Conservation (phyloP, 192 early-diverging fungal species). For the Radiomyces spectabilis region DNA sequence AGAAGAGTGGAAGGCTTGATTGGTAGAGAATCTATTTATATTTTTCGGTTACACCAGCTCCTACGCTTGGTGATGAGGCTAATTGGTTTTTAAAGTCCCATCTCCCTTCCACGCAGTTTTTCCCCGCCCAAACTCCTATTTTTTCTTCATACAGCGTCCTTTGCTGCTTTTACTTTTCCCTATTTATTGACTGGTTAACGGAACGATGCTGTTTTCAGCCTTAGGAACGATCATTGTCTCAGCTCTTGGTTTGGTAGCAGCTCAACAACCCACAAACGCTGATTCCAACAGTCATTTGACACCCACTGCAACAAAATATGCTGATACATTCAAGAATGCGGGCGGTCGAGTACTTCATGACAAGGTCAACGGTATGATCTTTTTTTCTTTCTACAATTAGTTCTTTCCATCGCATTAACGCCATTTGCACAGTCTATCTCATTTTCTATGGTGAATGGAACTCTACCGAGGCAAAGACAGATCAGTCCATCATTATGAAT, state of each 20-base stretch:
- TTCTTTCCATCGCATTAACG: neutral
- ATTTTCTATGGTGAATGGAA: slow-evolving; percentile 31
- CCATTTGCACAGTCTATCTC: slow-evolving; percentile 16
- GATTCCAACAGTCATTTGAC: neutral
- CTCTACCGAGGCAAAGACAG: neutral
- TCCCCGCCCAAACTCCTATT: too few species aligned
- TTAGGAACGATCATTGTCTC: too few species aligned
- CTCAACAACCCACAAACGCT: slow-evolving; percentile 1
- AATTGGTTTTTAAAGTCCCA: too few species aligned
- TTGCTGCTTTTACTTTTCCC: too few species aligned
- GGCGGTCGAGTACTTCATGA: slow-evolving; percentile 22
- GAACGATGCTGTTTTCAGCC: too few species aligned
- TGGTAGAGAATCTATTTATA: too few species aligned
- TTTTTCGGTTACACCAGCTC: too few species aligned
- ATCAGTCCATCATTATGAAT: slow-evolving; percentile 17
- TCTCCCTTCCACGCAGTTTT: too few species aligned
- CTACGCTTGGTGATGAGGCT: too few species aligned
- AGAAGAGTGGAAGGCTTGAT: too few species aligned
- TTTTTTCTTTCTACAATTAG: neutral
- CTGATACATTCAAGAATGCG: slow-evolving; percentile 1
- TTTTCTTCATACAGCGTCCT: too few species aligned
- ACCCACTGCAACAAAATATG: slow-evolving; percentile 8
- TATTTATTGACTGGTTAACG: too few species aligned
- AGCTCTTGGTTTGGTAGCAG: neutral
- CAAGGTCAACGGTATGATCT: slow-evolving; percentile 22